These are phyloP conservation scores for Jacaranda copaia DNA, from an alignment of 257 asterid species.

Conservation along the genomic window DNA sequence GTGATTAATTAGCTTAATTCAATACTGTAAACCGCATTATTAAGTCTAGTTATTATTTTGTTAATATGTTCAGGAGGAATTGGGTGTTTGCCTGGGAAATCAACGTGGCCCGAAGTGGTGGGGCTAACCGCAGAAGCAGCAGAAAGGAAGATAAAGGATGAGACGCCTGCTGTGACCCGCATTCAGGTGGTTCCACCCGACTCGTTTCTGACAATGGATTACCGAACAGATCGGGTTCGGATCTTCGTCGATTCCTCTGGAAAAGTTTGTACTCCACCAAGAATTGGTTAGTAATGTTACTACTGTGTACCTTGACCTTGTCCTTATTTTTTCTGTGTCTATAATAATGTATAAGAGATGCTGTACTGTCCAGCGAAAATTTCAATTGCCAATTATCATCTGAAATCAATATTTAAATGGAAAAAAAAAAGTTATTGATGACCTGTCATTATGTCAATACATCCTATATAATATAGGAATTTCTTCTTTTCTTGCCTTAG, in stretches of 20 bases:
- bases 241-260: slow-evolving; percentile 54
- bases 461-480: background rate
- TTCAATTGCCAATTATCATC: background rate
- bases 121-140: slow-evolving; percentile 64
- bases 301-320: background rate
- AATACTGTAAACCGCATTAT: too few relatives aligned
- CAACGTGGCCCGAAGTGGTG: slow-evolving; percentile 64
- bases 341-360: background rate
- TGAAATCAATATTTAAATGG: background rate
- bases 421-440: background rate
- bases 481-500: background rate
- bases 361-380: background rate
- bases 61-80: background rate
- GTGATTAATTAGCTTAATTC: slow-evolving; percentile 14
- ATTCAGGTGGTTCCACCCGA: slow-evolving; percentile 35
- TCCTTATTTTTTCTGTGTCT: background rate
- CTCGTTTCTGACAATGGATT: slow-evolving; percentile 49
- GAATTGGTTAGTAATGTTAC: slow-evolving; percentile 39
- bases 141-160: slow-evolving; percentile 51
- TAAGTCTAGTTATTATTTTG: background rate
- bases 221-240: slow-evolving; percentile 51
- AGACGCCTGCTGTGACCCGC: slow-evolving; percentile 33
- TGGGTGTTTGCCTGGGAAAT: slow-evolving; percentile 31
- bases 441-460: background rate
- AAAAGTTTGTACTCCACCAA: slow-evolving; percentile 55